Percentiles rank a stretch among this genome's conserved stretches.
These are phyloP conservation scores for Suillus sp. DNA, from an alignment of 768 basidiomycete species.

Conservation along the genomic window DNA sequence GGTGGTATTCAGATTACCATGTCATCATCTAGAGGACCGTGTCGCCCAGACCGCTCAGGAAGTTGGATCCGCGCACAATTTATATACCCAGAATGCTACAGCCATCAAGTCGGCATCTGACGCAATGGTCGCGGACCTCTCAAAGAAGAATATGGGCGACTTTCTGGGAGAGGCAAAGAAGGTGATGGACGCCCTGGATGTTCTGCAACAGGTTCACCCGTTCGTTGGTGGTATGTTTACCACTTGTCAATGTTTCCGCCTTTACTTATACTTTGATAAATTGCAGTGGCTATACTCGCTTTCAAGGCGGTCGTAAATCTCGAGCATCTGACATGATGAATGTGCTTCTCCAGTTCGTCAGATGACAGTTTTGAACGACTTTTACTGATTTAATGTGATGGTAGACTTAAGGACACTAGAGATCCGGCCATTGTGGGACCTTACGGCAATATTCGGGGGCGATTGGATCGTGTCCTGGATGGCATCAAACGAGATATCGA, in stretches of 20 bases:
- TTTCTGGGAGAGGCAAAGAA: constrained; percentile 25
- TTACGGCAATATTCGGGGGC: constrained; percentile 36
- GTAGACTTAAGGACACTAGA: constrained; percentile 34
- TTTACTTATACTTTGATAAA: background rate
- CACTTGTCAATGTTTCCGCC: background rate
- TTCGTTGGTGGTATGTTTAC: constrained; percentile 26
- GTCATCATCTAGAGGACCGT: background rate
- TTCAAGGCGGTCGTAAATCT: constrained; percentile 52
- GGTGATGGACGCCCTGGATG: constrained; percentile 29
- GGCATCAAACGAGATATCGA: constrained; percentile 44
- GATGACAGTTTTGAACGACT: too few species aligned
- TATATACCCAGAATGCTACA: constrained; percentile 9
- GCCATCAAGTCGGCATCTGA: constrained; percentile 7
- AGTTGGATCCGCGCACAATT: background rate
- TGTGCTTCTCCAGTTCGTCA: constrained; percentile 45
- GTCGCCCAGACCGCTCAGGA: background rate
- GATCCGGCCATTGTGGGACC: constrained; percentile 27
- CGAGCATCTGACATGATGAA: constrained; percentile 55
- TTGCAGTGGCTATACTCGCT: constrained; percentile 48
- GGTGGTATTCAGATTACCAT: background rate
- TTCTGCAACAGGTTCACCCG: constrained; percentile 31
- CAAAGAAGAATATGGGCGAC: constrained; percentile 17
- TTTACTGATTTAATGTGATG: background rate
- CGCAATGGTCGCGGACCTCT: background rate
- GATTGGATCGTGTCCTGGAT: constrained; percentile 34